A percentile compares a stretch with the other conserved stretches of the same genome.
These are phyloP conservation scores for Hanseniaspora singularis DNA, from an alignment of 805 yeast species.

Conservation along the genomic window DNA sequence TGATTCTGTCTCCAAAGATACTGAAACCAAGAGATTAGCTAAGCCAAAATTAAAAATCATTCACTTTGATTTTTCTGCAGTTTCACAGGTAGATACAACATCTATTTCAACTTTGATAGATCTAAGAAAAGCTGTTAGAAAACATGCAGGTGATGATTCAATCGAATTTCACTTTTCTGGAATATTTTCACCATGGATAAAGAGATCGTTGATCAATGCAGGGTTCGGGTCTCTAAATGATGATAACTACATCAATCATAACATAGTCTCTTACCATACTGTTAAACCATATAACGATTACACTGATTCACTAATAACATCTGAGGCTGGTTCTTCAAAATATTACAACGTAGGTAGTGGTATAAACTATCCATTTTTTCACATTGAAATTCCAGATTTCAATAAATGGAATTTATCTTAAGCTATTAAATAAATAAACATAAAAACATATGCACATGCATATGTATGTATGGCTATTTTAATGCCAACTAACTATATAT, in stretches of 20 bases:
- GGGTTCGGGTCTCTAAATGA: slow-evolving; percentile 60
- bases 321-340: slow-evolving; percentile 14
- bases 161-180: slow-evolving; percentile 88
- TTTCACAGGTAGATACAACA: slow-evolving; percentile 65
- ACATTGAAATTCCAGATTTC: slow-evolving; percentile 29
- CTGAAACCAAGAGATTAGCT: slow-evolving; percentile 14
- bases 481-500: too few relatives aligned
- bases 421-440: too few relatives aligned
- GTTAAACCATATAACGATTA: slow-evolving; percentile 20
- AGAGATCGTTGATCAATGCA: slow-evolving; percentile 57
- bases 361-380: slow-evolving; percentile 29
- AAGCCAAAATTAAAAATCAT: slow-evolving; percentile 61
- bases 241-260: slow-evolving; percentile 27
- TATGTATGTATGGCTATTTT: too few relatives aligned
- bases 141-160: slow-evolving; percentile 57
- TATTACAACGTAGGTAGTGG: slow-evolving; percentile 25
- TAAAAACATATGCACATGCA: not conserved
- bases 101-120: slow-evolving; percentile 70
- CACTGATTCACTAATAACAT: not conserved
- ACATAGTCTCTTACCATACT: slow-evolving; percentile 26
- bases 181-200: slow-evolving; percentile 74
- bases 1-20: slow-evolving; percentile 21
- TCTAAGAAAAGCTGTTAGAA: slow-evolving; percentile 55
- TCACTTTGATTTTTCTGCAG: slow-evolving; percentile 72
- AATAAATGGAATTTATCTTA: slow-evolving; percentile 24